Base-by-base conservation (phyloP, 768 basidiomycete species). In the Tylopilus sp. region DNA sequence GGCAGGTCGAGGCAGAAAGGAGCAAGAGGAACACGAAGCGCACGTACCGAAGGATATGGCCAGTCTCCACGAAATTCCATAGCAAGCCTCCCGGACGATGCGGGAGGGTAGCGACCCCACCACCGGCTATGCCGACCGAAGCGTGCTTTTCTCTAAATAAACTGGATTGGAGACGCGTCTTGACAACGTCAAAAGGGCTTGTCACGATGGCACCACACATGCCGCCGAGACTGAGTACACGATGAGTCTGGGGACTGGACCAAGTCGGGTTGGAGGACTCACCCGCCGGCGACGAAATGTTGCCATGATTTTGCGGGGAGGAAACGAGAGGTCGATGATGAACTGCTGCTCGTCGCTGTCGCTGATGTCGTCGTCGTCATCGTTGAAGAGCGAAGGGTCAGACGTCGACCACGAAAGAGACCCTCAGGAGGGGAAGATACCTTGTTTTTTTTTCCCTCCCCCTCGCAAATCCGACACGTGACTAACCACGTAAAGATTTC, bases 181-280 rank as follows among this genome's bases (percentile, higher is more conserved):
- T 98, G 56, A 98, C 94, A 28, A 99, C 93, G 69, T 99, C 97
- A 61, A 99, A 95, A 0, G 97, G 95, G 40, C 92, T 93, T 0
- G 97, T 99, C 3, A 98, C 86, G 52, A 97, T 88, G 17, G 94
- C 94, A 30, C 95, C 97, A 63, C 91, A 91, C 94, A 98, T 95
- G 36, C 95, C 97, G 22, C 95, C 97, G 17, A 98, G 74, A 20
- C 95, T 98, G 49, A 48, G n/a, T n/a, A n/a, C n/a, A n/a, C n/a
- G n/a, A 52, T 55, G 25, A 55, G 58, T 22, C 9, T n/a, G 47
- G n/a, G 43, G 35, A 28, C 35, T 28, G 48, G 18, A 31, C 25
- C 3, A 35, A 36, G 45, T 2, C 12, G 46, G 13, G 31, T 18
- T 31, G 1, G 9, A 22, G 18, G 11, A 74, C 88, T 66, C 60